Conservation (phyloP, 2,329 filamentous ascomycete species). For the Ramichloridium luteum region DNA sequence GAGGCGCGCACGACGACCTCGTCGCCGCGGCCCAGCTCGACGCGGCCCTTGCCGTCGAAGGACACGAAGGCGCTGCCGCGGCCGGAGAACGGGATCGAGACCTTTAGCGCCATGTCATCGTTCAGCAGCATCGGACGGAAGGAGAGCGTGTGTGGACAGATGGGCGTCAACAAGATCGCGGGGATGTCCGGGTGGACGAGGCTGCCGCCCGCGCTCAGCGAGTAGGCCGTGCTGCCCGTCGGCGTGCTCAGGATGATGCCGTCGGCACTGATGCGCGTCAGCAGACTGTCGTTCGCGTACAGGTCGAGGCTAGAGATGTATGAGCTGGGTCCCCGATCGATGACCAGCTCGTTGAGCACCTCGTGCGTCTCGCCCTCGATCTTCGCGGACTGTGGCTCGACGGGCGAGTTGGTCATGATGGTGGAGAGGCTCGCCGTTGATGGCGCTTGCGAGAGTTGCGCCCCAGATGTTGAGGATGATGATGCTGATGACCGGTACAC, state of each 20-base stretch:
- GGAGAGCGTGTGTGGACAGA: slow-evolving; percentile 91
- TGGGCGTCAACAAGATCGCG: slow-evolving; percentile 89
- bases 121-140: slow-evolving; percentile 97
- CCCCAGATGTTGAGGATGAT: slow-evolving; percentile 13
- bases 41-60: slow-evolving; percentile 91
- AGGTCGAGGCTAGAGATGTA: slow-evolving; percentile 96
- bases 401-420: slow-evolving; percentile 9
- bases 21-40: slow-evolving; percentile 86
- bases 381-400: slow-evolving; percentile 41
- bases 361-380: slow-evolving; percentile 93
- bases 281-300: slow-evolving; percentile 85
- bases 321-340: slow-evolving; percentile 88
- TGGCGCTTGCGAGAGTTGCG: slow-evolving; percentile 7
- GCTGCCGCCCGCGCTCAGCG: slow-evolving; percentile 85
- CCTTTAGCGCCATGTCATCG: slow-evolving; percentile 82
- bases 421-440: slow-evolving; percentile 23
- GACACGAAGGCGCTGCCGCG: slow-evolving; percentile 92
- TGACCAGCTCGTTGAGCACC: slow-evolving; percentile 95
- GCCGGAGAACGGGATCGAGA: slow-evolving; percentile 71
- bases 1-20: slow-evolving; percentile 92
- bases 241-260: slow-evolving; percentile 97
- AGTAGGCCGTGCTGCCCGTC: slow-evolving; percentile 83
- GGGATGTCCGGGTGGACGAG: slow-evolving; percentile 95
- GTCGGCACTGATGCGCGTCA: slow-evolving; percentile 92
- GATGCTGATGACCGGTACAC: slow-evolving; percentile 58